Evolutionary conservation across 805 yeast genomes (phyloP), one percentile per base, ranked within the genome.

Genomic region (Kregervanrija pseudodelftensis): DNA sequence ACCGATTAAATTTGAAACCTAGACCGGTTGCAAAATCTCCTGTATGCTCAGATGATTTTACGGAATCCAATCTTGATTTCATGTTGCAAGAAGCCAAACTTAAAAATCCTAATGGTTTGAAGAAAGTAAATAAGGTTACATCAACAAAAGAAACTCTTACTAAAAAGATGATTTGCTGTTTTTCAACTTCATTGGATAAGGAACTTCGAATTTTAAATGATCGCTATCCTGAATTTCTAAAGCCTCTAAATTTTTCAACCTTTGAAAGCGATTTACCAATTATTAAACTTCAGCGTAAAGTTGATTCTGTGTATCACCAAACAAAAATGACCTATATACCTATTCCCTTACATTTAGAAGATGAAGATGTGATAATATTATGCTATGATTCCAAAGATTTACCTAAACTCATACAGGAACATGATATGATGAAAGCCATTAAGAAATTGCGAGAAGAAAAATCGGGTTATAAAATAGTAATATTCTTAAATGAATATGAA

Each of bases 291-390:
- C 65, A 70, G 40, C 62, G 90, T 36, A 63, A 63, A 13, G 67
- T 73, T 5, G 66, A 61, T 15, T 73, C 84, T 0, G 56, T 55
- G 1, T 83, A 80, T 58, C 74, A 77, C 52, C 49, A 63, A 9
- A 56, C 56, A 1, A 65, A 66, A 28, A 85, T 79, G 47, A 53
- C 73, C 0, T 83, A 79, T 50, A 68, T 76, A 9, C 90, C 90
- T 0, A 65, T 74, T 40, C 64, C 44, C 1, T 60, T 68, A 1
- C 63, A 57, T 30, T 54, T 69, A 2, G 47, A 67, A 1, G 64
- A 66, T 5, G 89, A 82, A 53, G 62, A 61, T 10, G 64, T 66
- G 1, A 47, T 66, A 3, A 67, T 75, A 1, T 47, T 82, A 1
- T 67, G 71, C 39, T 78, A 70, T 49, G 66, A 68, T 4, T 77